Evolutionary conservation across 2,329 filamentous ascomycete genomes (phyloP), one percentile per base, ranked within the genome.

Genomic region (Hysterium pulicare): DNA sequence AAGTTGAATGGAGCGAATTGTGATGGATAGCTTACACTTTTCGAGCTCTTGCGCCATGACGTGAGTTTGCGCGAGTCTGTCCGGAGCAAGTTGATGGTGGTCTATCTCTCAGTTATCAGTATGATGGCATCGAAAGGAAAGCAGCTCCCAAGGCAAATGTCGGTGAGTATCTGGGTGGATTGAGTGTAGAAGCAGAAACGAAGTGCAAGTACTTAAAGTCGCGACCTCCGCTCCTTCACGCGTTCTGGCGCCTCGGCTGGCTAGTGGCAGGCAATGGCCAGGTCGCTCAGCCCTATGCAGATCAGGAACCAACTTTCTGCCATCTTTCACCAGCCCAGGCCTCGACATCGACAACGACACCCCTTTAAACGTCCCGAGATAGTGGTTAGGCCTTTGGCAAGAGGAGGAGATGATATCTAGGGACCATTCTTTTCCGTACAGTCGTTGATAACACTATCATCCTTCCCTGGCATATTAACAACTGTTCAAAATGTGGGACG

Each of bases 401-500:
- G 39, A 42, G 26, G 45, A 41, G 35, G 39, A 37, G 23, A 38
- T 19, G 46, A 41, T 41, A 48, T 46, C 35, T 40, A 34, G 41
- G 40, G 41, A 45, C 50, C 46, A 41, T 46, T 54, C 39, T 43
- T 49, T 49, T 47, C 34, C 42, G 24, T 13, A 8, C 24, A 28
- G 8, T 28, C 13, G 8, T 28, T 28, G 24, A 28, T 28, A 7
- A 15, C 30, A 11, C 22, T 26, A 15, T 22, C 41, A 40, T 40
- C 22, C 24, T 28, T 32, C 40, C 45, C 37, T 36, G 30, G 31
- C 41, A 38, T 44, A 45, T 42, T 44, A 50, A 40, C 46, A 39
- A 46, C 51, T 37, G 50, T 47, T 41, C 59, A 59, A 9, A 54
- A 76, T 74, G 71, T 73, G 81, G 77, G 79, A 82, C 67, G 81